These are phyloP conservation scores for Rhizopogon rudus DNA, from an alignment of 768 basidiomycete genomes.

Conservation along the genomic window DNA sequence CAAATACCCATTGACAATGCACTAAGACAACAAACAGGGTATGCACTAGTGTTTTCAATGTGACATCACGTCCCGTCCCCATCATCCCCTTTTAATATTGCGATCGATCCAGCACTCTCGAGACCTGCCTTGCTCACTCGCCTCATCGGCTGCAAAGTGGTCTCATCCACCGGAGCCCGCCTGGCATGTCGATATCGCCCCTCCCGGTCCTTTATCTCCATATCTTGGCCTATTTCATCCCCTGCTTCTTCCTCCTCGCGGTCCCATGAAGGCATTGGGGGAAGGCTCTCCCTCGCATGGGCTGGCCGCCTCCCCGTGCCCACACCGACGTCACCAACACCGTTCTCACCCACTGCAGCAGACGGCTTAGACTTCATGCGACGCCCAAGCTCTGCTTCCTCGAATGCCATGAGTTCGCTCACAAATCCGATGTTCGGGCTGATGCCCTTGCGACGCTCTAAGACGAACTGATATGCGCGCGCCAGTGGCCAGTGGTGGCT, in stretches of 20 bases:
- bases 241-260: slow-evolving; percentile 9
- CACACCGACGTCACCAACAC: slow-evolving; percentile 16
- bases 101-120: slow-evolving; percentile 51
- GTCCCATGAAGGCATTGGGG: slow-evolving; percentile 27
- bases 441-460: slow-evolving; percentile 90
- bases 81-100: neutral
- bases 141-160: slow-evolving; percentile 82
- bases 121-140: slow-evolving; percentile 92
- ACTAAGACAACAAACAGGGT: neutral
- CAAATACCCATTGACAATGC: neutral
- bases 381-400: slow-evolving; percentile 78
- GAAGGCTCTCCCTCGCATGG: slow-evolving; percentile 70
- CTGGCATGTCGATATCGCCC: slow-evolving; percentile 87
- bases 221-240: slow-evolving; percentile 64
- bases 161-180: slow-evolving; percentile 83
- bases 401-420: slow-evolving; percentile 94
- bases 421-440: slow-evolving; percentile 98
- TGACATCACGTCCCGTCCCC: neutral
- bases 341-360: neutral
- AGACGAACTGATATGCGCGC: slow-evolving; percentile 85
- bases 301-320: slow-evolving; percentile 42
- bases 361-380: slow-evolving; percentile 30
- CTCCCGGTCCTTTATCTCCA: slow-evolving; percentile 82
- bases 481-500: slow-evolving; percentile 96
- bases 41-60: neutral